A percentile compares a stretch with the other conserved stretches of the same genome.
Conservation (phyloP, 805 yeast species). For the Komagataella kurtzmanii region DNA sequence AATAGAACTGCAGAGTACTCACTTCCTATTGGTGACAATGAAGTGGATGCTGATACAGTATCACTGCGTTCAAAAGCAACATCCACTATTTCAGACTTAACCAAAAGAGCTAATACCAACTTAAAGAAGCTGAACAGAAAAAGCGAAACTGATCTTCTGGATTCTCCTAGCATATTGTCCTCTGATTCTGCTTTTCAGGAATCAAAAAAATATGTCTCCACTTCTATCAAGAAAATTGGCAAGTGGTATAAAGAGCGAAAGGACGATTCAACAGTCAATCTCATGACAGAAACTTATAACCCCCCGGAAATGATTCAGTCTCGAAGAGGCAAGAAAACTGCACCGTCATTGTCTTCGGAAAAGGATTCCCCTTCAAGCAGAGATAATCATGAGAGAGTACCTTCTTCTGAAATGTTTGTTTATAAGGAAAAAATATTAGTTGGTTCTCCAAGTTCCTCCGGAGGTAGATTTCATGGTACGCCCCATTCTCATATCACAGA, state of each 20-base stretch:
- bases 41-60: conserved; percentile 1
- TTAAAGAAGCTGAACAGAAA: not conserved
- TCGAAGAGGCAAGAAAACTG: conserved; percentile 21
- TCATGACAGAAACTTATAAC: conserved; percentile 6
- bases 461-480: not conserved
- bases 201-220: conserved; percentile 16
- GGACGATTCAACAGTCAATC: conserved; percentile 6
- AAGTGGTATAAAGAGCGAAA: conserved; percentile 50
- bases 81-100: conserved; percentile 2
- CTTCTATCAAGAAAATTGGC: conserved; percentile 45
- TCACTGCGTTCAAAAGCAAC: not conserved
- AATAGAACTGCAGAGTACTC: not conserved
- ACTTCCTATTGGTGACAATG: conserved; percentile 2
- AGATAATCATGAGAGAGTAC: not conserved
- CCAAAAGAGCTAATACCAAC: not conserved
- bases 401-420: not conserved
- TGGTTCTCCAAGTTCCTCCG: not conserved
- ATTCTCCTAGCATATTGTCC: conserved; percentile 9
- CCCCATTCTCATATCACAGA: not conserved
- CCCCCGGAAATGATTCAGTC: conserved; percentile 62
- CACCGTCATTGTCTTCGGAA: conserved; percentile 4
- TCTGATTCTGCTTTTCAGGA: not conserved
- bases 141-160: conserved; percentile 2
- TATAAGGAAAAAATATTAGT: not conserved
- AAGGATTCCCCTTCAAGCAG: not conserved